These are phyloP conservation scores for Neospora caninum DNA, from an alignment of 169 alveolate genomes.

Conservation along the genomic window DNA sequence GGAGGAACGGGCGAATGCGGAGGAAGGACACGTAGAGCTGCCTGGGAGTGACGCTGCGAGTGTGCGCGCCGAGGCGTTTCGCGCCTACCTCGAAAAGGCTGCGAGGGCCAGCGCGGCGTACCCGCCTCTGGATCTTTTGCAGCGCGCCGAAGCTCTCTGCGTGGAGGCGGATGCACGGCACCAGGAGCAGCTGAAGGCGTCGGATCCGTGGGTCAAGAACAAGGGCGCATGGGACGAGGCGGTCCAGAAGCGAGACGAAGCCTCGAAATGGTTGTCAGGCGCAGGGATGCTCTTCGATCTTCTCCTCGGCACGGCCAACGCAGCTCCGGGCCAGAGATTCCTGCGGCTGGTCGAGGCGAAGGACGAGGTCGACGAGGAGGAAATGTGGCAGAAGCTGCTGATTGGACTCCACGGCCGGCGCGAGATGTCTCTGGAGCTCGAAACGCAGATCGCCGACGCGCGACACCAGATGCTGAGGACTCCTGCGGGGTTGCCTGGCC, in stretches of 20 bases:
- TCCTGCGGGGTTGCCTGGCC: neutral
- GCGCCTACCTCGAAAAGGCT: neutral
- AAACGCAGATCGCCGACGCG: neutral
- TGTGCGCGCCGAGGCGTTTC: neutral
- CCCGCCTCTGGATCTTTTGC: constrained; percentile 52
- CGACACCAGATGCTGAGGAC: neutral
- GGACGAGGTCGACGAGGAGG: constrained; percentile 27
- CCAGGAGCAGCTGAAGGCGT: constrained; percentile 51
- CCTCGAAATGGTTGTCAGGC: constrained; percentile 39
- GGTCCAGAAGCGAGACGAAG: constrained; percentile 45
- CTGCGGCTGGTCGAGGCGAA: constrained; percentile 35
- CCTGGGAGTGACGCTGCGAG: neutral
- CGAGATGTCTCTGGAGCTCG: neutral
- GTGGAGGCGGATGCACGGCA: constrained; percentile 37
- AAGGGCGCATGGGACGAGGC: constrained; percentile 44
- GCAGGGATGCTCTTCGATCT: constrained; percentile 43
- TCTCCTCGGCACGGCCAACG: constrained; percentile 53
- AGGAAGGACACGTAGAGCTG: neutral
- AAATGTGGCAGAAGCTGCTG: constrained; percentile 53
- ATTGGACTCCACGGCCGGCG: constrained; percentile 43
- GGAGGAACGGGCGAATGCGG: neutral
- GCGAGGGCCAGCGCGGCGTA: neutral
- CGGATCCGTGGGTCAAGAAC: constrained; percentile 20
- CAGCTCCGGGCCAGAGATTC: constrained; percentile 46
- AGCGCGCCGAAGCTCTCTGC: constrained; percentile 50